A percentile compares a stretch with the other conserved stretches of the same genome.
Evolutionary conservation across 202 grass and related monocot genomes (phyloP).

Genomic region (Tripidium arundinaceum): DNA sequence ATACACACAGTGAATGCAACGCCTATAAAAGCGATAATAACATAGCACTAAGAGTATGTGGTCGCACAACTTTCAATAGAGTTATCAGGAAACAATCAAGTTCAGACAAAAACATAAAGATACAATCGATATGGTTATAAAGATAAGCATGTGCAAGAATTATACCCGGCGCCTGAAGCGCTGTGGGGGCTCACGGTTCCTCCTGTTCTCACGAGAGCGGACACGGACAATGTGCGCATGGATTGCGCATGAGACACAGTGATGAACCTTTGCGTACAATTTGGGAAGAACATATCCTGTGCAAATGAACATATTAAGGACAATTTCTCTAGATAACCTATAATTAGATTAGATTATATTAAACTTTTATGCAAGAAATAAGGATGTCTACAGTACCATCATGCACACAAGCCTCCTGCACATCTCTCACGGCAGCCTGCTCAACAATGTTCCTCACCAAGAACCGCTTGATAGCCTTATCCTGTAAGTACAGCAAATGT

Average conservation of each 20-base stretch:
- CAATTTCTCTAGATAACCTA: not conserved
- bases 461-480: constrained; percentile 88
- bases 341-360: not conserved
- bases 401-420: constrained; percentile 76
- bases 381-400: constrained; percentile 24
- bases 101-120: not conserved
- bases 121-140: not conserved
- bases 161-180: constrained; percentile 75
- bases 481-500: constrained; percentile 2
- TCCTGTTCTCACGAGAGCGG: constrained; percentile 63
- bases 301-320: not conserved
- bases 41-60: not conserved
- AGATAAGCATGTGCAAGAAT: not conserved
- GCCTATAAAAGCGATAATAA: constrained; percentile 54
- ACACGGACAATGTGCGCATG: constrained; percentile 72
- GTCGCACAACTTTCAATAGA: not conserved
- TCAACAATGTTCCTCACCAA: constrained; percentile 85
- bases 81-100: not conserved
- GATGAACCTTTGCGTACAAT: constrained; percentile 72
- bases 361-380: not conserved
- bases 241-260: constrained; percentile 78
- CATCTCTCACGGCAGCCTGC: constrained; percentile 76
- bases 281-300: constrained; percentile 67
- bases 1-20: constrained; percentile 54
- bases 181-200: constrained; percentile 73